Evolutionary conservation across 139 green algal genomes (phyloP), one percentile per base, ranked within the genome.

Genomic region (Pleodorina starrii): DNA sequence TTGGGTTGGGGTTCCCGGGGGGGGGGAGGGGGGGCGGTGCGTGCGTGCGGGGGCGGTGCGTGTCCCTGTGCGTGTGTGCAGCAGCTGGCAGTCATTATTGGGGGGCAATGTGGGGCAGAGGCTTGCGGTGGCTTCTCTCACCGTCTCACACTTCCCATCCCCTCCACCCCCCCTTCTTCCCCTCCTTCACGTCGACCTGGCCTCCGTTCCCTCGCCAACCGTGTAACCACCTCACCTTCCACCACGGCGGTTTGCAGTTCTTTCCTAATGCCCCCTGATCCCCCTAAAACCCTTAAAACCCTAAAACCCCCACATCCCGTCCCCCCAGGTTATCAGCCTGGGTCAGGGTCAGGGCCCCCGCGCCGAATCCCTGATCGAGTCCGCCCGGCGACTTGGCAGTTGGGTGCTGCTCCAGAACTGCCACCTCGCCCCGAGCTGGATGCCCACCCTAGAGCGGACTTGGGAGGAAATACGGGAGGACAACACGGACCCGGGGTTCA

Each of bases 321-420:
- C 66, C 66, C 29, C 46, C 2, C 85, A 90, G 72, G 73, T 90
- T 0, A 95, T 97, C 74, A 95, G 88, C 14, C 90, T 97, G 38
- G 95, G 95, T n/a, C 94, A 97, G 89, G 95, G 95, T 23, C 95
- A 97, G 90, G 95, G 95, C 36, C 95, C 96, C 46, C 96, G 97
- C 84, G 96, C 96, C 1, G 94, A 95, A 38, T 81, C 85, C 40
- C 85, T 97, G 66, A 95, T 98, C 36, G 85, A 91, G 44, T 48
- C 90, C 4, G 91, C 94, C 63, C 84, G 88, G 54, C 72, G 79
- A n/a, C 78, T 80, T 57, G 90, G 96, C 88, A 50, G 68, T n/a
- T 98, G 96, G 96, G 94, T 98, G 68, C 84, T 96, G 80, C 88
- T 97, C 73, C 94, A 92, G 91, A 97, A 97, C 92, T 97, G 96